phyloP scores from a whole-genome alignment of 228 moss, liverwort and hornwort species.

The Sphagnum fallax region DNA sequence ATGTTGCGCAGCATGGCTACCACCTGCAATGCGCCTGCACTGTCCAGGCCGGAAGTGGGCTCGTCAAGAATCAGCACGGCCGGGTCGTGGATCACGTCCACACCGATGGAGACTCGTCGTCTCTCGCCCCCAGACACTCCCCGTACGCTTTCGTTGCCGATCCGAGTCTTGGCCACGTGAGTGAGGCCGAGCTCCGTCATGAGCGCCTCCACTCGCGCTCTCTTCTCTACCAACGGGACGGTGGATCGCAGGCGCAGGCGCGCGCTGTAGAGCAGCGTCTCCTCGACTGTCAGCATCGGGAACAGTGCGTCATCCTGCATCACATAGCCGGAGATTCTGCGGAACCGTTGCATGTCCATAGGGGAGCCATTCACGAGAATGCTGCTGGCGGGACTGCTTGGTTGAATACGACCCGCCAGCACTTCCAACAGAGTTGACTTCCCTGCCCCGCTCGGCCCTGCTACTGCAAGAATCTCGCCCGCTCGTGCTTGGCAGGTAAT shows the following conservation, averaged over 20 bases:
- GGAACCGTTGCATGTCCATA: slow-evolving; percentile 54
- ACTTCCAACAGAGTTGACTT: slow-evolving; percentile 69
- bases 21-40: slow-evolving; percentile 59
- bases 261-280: slow-evolving; percentile 64
- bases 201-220: slow-evolving; percentile 42
- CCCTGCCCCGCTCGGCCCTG: slow-evolving; percentile 76
- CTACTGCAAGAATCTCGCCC: slow-evolving; percentile 61
- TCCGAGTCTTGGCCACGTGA: slow-evolving; percentile 45
- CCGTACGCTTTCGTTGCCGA: slow-evolving; percentile 62
- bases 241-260: slow-evolving; percentile 41
- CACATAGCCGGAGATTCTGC: slow-evolving; percentile 56
- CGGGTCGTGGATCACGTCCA: slow-evolving; percentile 79
- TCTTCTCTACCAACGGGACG: slow-evolving; percentile 52
- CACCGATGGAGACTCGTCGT: slow-evolving; percentile 62
- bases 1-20: slow-evolving; percentile 59
- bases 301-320: slow-evolving; percentile 80
- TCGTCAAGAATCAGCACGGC: slow-evolving; percentile 72
- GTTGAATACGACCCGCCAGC: slow-evolving; percentile 49
- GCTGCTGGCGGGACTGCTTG: slow-evolving; percentile 44
- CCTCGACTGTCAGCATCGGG: slow-evolving; percentile 55
- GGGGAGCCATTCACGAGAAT: slow-evolving; percentile 56
- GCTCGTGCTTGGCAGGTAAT: slow-evolving; percentile 60
- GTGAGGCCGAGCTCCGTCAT: slow-evolving; percentile 57
- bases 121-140: slow-evolving; percentile 77
- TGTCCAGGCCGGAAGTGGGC: slow-evolving; percentile 75